Base-by-base conservation (phyloP, 768 basidiomycete genomes). In the Grammothele lineata region DNA sequence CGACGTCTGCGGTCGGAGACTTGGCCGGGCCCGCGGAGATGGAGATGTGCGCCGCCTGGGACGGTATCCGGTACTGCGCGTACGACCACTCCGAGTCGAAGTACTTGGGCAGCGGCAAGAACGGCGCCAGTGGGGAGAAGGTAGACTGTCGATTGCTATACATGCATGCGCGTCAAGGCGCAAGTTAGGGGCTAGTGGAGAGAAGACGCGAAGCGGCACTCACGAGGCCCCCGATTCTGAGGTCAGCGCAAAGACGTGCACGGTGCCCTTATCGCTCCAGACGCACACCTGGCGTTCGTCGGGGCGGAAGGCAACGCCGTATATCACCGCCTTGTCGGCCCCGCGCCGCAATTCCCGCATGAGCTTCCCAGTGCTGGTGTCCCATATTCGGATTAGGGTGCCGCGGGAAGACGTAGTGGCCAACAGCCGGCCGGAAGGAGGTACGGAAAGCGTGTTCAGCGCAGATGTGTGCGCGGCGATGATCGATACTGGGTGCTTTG, bases 61-160 rank as follows among this genome's bases (percentile, higher is more conserved):
- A 71, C 3, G 92, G 92, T 60, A 96, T 87, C 35, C 89, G 80
- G 63, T 89, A 96, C 55, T 90, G 87, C 12, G 92, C 90, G 60
- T 95, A 93, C 0, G 92, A 94, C 93, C 92, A 95, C 64, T 93
- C 86, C n/a, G 91, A 93, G 59, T 84, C 83, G 61, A 96, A 93
- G 63, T 95, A 95, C 52, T 87, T 89, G 15, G 92, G 92, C 26
- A 91, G 73, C 12, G 85, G 87, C 9, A 95, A 67, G 60, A 85
- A 92, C 3, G 87, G 83, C 14, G 85, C 78, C 38, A 95, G 67
- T 4, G 85, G 81, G 1, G 87, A 90, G 56, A 94, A 75, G 5
- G 87, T 78, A 6, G 89, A 92, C 50, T 89, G 88, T 32, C 87
- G 88, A 59, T 93, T 92, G 36, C 88, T n/a, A n/a, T n/a, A n/a